phyloP scores from a whole-genome alignment of 2,329 filamentous ascomycete species.

The Aureobasidium sp. region DNA sequence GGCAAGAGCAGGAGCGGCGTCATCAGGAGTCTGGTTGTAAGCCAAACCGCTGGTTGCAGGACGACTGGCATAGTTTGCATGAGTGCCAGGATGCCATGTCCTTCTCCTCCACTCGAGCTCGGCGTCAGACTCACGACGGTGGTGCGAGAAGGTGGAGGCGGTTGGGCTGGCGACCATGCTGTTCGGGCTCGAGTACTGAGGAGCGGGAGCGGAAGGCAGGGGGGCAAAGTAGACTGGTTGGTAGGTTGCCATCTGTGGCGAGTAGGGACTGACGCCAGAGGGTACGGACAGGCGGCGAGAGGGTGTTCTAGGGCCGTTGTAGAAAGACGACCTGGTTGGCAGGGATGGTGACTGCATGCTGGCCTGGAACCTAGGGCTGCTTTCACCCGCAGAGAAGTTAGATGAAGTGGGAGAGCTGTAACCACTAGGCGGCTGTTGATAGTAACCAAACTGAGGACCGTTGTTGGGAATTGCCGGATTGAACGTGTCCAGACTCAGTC shows the following conservation, averaged over 20 bases:
- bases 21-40: slow-evolving; percentile 62
- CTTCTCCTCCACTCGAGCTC: slow-evolving; percentile 75
- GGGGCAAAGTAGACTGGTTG: slow-evolving; percentile 49
- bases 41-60: slow-evolving; percentile 64
- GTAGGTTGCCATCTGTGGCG: not conserved
- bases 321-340: slow-evolving; percentile 57
- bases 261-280: slow-evolving; percentile 59
- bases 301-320: slow-evolving; percentile 62
- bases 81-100: slow-evolving; percentile 82
- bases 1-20: slow-evolving; percentile 48
- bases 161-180: slow-evolving; percentile 60
- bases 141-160: slow-evolving; percentile 52
- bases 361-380: slow-evolving; percentile 66
- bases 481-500: slow-evolving; percentile 56
- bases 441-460: slow-evolving; percentile 55
- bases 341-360: slow-evolving; percentile 64
- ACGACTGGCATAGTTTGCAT: slow-evolving; percentile 49
- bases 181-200: slow-evolving; percentile 47
- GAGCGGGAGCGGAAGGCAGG: slow-evolving; percentile 46
- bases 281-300: slow-evolving; percentile 75
- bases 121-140: slow-evolving; percentile 56
- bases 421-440: slow-evolving; percentile 60
- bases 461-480: slow-evolving; percentile 53
- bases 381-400: slow-evolving; percentile 67
- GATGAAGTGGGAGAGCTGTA: slow-evolving; percentile 77